These are phyloP conservation scores for Vanderwaltozyma polyspora DNA, from an alignment of 805 yeast species.

Conservation along the genomic window DNA sequence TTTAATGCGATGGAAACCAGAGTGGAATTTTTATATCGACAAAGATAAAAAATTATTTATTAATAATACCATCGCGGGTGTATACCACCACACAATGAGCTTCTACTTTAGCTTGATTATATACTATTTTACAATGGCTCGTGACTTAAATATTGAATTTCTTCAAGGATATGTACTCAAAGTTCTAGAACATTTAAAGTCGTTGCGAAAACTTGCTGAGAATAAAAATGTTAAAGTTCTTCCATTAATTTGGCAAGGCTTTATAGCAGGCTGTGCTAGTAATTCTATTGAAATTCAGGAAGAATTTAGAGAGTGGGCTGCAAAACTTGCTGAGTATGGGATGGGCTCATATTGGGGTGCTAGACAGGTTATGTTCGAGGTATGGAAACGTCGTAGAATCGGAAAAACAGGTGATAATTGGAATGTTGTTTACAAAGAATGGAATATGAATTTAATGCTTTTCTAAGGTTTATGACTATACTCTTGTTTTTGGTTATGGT, in stretches of 20 bases:
- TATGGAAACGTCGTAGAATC: conserved; percentile 62
- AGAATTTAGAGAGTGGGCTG: conserved; percentile 59
- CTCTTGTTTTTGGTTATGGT: no score
- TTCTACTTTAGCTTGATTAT: conserved; percentile 63
- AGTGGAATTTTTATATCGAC: conserved; percentile 51
- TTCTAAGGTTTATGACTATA: conserved; percentile 10
- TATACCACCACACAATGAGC: conserved; percentile 74
- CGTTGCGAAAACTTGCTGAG: conserved; percentile 46
- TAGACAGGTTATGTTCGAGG: conserved; percentile 73
- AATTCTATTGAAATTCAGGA: conserved; percentile 45
- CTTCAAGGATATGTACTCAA: conserved; percentile 53
- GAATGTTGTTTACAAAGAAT: conserved; percentile 67
- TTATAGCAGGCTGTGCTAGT: conserved; percentile 78
- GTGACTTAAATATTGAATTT: conserved; percentile 40
- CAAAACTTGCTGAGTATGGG: conserved; percentile 37
- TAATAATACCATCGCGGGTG: conserved; percentile 44
- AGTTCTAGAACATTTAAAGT: conserved; percentile 53
- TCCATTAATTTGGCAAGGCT: conserved; percentile 83
- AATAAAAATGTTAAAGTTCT: conserved; percentile 42
- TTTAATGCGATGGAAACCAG: conserved; percentile 55
- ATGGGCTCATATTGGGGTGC: conserved; percentile 82
- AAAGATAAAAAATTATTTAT: conserved; percentile 18
- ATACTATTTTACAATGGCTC: conserved; percentile 57
- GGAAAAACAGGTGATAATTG: conserved; percentile 54
- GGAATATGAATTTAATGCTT: conserved; percentile 80